phyloP scores from a whole-genome alignment of 73 alveolate species.

The Stentor roeselii region DNA sequence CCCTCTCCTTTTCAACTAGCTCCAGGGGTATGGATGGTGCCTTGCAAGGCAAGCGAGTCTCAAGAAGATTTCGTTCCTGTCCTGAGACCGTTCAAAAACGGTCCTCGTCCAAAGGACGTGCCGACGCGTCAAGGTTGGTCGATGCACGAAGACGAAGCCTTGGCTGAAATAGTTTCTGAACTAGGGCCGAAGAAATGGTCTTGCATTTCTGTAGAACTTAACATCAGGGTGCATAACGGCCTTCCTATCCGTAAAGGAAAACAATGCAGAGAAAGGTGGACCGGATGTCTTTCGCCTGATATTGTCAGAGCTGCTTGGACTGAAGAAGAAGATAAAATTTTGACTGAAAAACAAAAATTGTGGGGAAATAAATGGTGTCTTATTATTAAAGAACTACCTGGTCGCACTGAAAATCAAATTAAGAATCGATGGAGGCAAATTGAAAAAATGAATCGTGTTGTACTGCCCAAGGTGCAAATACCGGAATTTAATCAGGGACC shows the following conservation, averaged over 20 bases:
- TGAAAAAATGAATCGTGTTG: not conserved
- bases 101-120: not conserved
- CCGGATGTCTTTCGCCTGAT: not conserved
- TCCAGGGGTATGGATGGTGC: not conserved
- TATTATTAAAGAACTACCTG: not conserved
- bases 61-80: not conserved
- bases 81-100: not conserved
- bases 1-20: not conserved
- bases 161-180: not conserved
- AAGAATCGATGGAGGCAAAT: not conserved
- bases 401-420: not conserved
- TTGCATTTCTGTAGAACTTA: not conserved
- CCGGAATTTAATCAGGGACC: no score
- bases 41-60: not conserved
- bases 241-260: not conserved
- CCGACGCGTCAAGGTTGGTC: not conserved
- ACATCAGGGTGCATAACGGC: not conserved
- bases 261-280: conserved; percentile 12
- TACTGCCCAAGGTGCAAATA: no score
- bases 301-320: not conserved
- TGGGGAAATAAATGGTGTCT: not conserved
- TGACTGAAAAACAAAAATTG: not conserved
- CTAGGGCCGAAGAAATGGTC: not conserved
- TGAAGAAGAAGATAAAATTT: not conserved
- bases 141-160: not conserved